Conservation (phyloP, 345 rosid species). For the Lepidium aucheri region DNA sequence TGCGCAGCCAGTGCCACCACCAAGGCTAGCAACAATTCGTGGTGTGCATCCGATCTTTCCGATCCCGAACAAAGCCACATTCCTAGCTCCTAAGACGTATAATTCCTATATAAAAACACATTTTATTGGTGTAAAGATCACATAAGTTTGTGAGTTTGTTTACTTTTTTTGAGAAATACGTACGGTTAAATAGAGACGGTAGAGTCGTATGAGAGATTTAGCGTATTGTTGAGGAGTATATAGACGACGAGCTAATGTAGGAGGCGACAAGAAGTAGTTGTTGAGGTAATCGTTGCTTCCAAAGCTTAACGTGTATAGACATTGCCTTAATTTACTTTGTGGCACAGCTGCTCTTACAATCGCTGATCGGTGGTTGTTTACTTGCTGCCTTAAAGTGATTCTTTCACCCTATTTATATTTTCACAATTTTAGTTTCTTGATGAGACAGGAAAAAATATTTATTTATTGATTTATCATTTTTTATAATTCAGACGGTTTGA, state of each 20-base stretch:
- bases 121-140: too few relatives aligned
- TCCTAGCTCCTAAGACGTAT: slow-evolving; percentile 28
- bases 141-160: too few relatives aligned
- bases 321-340: slow-evolving; percentile 14
- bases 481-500: too few relatives aligned
- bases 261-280: slow-evolving; percentile 41
- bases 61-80: slow-evolving; percentile 27
- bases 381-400: slow-evolving; percentile 34
- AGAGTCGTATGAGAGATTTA: slow-evolving; percentile 5
- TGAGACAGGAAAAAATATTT: neutral
- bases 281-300: slow-evolving; percentile 49
- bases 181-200: slow-evolving; percentile 17
- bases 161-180: neutral
- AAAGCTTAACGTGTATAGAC: slow-evolving; percentile 38
- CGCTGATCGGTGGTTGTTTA: slow-evolving; percentile 34
- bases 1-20: slow-evolving; percentile 20
- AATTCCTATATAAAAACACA: slow-evolving; percentile 5
- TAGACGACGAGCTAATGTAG: neutral
- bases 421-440: neutral
- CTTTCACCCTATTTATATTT: slow-evolving; percentile 30
- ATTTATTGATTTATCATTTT: too few relatives aligned
- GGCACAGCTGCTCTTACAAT: slow-evolving; percentile 11
- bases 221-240: slow-evolving; percentile 28
- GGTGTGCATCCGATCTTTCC: slow-evolving; percentile 32
- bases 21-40: neutral